Evolutionary conservation across 768 basidiomycete genomes (phyloP), one percentile per base, ranked within the genome.

Genomic region (Mycena sanguinolenta): DNA sequence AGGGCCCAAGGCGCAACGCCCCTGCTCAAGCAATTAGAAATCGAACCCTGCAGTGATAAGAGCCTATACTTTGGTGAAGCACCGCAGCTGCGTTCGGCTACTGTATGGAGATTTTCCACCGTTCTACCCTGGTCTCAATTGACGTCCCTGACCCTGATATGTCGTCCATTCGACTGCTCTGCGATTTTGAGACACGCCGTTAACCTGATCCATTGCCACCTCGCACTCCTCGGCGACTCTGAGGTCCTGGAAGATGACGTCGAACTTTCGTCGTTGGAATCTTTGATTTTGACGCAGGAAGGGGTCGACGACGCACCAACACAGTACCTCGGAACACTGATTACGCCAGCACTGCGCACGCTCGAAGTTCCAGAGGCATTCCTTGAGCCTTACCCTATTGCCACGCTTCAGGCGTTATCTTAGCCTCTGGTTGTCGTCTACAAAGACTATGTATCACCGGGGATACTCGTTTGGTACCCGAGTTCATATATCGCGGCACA

Each of bases 71-170:
- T 60, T 27, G 5, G 5, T 6, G 50, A 60, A 8, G n/a, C 13
- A 2, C 65, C 65, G 25, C 27, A 6, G 16, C 49, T 66, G 8
- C 57, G 58, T 6, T 27, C 34, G 6, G 58, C 25, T 21, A 60
- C 65, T 0, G 36, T 59, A 7, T 39, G 21, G 34, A 27, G 42
- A 28, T 2, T 42, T n/a, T 5, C 36, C 13, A 12, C 13, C 6
- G 1, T 60, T 32, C 25, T 67, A 14, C 65, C 65, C 2, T 60
- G 58, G 65, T 59, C 28, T n/a, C 65, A 67, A 23, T 44, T 66
- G 65, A 66, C 65, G 9, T 66, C 57, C 12, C n/a, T 66, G 19
- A 59, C 57, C 17, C 17, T 58, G 57, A 12, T 36, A 2, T 2
- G 4, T 27, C 21, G 4, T 4, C 25, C 21, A 25, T 0, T 0